Conservation (phyloP, 139 green algal species). For the Micromonas commoda region DNA sequence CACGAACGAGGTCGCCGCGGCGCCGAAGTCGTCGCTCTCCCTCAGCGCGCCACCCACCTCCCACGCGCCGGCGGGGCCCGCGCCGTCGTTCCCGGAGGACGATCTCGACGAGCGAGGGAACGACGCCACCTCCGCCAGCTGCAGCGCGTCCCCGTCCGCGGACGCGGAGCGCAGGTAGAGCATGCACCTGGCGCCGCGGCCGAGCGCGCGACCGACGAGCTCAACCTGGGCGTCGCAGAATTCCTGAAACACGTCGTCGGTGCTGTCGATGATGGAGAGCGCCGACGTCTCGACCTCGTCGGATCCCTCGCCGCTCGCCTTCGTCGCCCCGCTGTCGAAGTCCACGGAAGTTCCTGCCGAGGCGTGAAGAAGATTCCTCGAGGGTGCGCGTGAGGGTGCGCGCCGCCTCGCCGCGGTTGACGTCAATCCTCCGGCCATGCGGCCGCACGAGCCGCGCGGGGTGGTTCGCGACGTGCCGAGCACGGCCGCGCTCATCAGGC, state of each 20-base stretch:
- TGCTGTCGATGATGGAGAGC: background rate
- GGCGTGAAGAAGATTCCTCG: background rate
- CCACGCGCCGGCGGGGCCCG: background rate
- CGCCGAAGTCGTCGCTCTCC: background rate
- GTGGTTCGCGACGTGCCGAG: background rate
- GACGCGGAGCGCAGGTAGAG: constrained; percentile 1
- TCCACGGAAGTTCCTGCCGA: background rate
- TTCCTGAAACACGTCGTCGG: background rate
- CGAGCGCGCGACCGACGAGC: constrained; percentile 9
- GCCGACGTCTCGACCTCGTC: background rate
- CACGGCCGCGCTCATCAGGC: no score
- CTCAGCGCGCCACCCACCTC: background rate
- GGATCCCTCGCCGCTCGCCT: no score
- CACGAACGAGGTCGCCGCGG: background rate
- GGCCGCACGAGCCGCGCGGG: background rate
- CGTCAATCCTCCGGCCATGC: background rate
- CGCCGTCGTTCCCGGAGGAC: background rate
- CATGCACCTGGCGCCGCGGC: background rate
- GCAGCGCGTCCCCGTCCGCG: background rate
- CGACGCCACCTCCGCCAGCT: background rate
- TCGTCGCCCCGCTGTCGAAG: background rate
- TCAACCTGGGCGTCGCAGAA: background rate
- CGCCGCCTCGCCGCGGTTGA: no score
- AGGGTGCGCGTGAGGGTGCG: no score
- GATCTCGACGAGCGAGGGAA: no score